Evolutionary conservation across 257 asterid species (phyloP).

Genomic region (Cinchona pubescens): DNA sequence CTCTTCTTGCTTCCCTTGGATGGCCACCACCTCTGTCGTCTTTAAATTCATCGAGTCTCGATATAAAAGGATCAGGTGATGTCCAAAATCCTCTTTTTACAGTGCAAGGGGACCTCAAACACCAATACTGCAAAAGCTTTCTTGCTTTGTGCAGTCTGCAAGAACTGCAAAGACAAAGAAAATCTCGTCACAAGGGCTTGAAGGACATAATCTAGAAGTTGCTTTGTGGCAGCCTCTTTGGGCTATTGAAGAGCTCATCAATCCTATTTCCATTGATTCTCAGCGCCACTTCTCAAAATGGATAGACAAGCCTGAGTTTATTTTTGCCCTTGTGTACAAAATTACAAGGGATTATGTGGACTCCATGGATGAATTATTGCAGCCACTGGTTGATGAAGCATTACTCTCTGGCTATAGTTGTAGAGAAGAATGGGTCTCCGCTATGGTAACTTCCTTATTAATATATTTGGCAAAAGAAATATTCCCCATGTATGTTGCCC

Average conservation of each 20-base stretch:
- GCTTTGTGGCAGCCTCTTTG: conserved; percentile 82
- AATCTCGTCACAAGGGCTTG: conserved; percentile 80
- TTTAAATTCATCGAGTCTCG: conserved; percentile 49
- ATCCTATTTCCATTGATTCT: conserved; percentile 72
- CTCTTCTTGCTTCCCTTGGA: conserved; percentile 88
- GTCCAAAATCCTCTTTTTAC: conserved; percentile 79
- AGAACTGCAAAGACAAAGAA: conserved; percentile 82
- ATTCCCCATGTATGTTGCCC: conserved; percentile 51
- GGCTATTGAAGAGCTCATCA: conserved; percentile 96
- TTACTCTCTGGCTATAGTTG: conserved; percentile 93
- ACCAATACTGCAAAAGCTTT: conserved; percentile 76
- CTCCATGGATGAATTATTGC: conserved; percentile 91
- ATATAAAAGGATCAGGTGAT: conserved; percentile 41
- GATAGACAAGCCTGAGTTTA: conserved; percentile 86
- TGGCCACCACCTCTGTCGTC: conserved; percentile 93
- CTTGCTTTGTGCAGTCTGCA: conserved; percentile 86
- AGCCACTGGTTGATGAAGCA: conserved; percentile 91
- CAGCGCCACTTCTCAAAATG: conserved; percentile 89
- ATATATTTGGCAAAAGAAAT: conserved; percentile 82
- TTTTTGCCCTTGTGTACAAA: conserved; percentile 84
- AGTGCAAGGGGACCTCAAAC: conserved; percentile 71
- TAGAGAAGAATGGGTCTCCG: conserved; percentile 96
- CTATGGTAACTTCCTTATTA: conserved; percentile 73
- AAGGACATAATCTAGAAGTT: conserved; percentile 50
- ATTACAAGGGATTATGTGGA: conserved; percentile 87